Percentiles rank a stretch among this genome's conserved stretches.
phyloP scores from a whole-genome alignment of 768 basidiomycete genomes.

The Amyloporia xantha region DNA sequence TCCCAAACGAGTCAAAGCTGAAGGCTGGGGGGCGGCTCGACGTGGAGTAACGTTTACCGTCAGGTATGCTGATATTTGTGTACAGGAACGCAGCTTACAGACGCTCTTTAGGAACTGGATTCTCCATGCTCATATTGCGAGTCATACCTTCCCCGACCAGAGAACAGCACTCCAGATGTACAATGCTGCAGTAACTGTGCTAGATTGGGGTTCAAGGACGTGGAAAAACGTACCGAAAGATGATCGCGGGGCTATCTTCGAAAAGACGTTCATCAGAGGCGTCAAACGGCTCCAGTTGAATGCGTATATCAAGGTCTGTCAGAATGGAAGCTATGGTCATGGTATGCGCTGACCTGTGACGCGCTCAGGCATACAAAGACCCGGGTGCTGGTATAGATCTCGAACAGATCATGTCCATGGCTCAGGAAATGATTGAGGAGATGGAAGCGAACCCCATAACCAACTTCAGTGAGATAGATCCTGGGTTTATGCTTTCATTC shows the following conservation, averaged over 20 bases:
- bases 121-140: background rate
- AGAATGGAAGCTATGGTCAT: background rate
- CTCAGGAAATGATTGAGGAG: background rate
- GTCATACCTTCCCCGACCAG: background rate
- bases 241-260: slow-evolving; percentile 36
- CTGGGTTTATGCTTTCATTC: slow-evolving; percentile 1
- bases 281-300: slow-evolving; percentile 28
- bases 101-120: slow-evolving; percentile 1
- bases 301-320: slow-evolving; percentile 25
- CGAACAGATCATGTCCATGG: background rate
- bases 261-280: slow-evolving; percentile 33
- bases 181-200: slow-evolving; percentile 11
- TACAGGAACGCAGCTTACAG: background rate
- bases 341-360: background rate
- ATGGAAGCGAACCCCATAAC: background rate
- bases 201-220: slow-evolving; percentile 13
- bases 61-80: slow-evolving; percentile 5
- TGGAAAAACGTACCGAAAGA: slow-evolving; percentile 32
- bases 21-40: slow-evolving; percentile 25
- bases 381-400: background rate
- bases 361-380: background rate
- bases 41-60: slow-evolving; percentile 11
- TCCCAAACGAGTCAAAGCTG: slow-evolving; percentile 16
- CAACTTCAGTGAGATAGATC: background rate
- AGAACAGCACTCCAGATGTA: slow-evolving; percentile 5